A percentile compares a stretch with the other conserved stretches of the same genome.
Conservation (phyloP, 768 basidiomycete species). For the Tephrocybe rancida region DNA sequence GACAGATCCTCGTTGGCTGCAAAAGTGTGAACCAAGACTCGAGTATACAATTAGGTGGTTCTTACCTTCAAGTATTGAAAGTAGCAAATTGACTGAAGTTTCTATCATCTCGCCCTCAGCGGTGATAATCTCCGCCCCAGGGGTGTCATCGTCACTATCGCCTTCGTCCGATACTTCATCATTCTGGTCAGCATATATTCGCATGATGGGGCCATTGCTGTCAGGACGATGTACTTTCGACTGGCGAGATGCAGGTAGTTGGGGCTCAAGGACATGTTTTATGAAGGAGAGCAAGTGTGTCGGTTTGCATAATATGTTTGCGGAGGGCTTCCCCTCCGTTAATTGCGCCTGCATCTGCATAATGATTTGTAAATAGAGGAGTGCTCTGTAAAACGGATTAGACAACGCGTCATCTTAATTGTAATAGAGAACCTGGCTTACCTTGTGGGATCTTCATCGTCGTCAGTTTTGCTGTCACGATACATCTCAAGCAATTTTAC, state of each 20-base stretch:
- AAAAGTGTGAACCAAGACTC: background rate
- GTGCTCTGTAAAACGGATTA: conserved; percentile 41
- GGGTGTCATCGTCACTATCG: conserved; percentile 58
- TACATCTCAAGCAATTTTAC: conserved; percentile 75
- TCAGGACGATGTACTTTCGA: conserved; percentile 16
- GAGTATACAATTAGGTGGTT: background rate
- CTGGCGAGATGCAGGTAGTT: conserved; percentile 25
- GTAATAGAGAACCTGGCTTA: conserved; percentile 23
- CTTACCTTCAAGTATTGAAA: conserved; percentile 86
- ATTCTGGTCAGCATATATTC: conserved; percentile 36
- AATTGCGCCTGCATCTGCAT: conserved; percentile 79
- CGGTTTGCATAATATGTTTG: conserved; percentile 63
- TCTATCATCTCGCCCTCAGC: conserved; percentile 67
- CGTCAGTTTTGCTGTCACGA: conserved; percentile 40
- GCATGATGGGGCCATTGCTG: conserved; percentile 22
- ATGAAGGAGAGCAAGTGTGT: conserved; percentile 82
- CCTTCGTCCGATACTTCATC: conserved; percentile 46
- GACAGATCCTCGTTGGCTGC: conserved; percentile 63
- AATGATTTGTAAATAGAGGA: conserved; percentile 80
- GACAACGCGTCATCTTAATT: background rate
- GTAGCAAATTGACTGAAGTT: conserved; percentile 78
- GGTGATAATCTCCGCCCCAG: conserved; percentile 37
- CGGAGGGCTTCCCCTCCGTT: conserved; percentile 51
- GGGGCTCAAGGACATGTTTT: conserved; percentile 69
- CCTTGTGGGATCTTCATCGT: conserved; percentile 54